Evolutionary conservation across 352 stramenopile genomes (phyloP), one percentile per base, ranked within the genome.

Genomic region (Plasmopara viticola): DNA sequence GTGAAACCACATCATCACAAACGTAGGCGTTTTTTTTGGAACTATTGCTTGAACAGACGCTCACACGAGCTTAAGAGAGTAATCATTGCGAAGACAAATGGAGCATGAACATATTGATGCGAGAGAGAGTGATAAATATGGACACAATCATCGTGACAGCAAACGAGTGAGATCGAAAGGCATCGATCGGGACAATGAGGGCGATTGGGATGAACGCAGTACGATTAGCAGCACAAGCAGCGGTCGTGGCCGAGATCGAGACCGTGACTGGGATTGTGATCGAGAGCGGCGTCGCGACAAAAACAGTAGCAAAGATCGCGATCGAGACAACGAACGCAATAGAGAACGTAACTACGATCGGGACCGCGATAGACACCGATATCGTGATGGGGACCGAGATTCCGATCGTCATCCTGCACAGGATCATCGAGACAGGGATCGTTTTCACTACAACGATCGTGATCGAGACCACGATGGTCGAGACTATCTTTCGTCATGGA

Each of bases 341-440:
- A 55, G 61, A 1, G 58, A 74, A 2, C 52, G 62, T 0, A 47
- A 76, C 10, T 56, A 52, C 6, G 64, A 75, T 30, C 60, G 64
- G 6, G 74, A 84, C 4, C 51, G 64, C 17, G 60, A 72, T 0
- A 51, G 9, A 60, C 56, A 80, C 29, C 64, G 66, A 2, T 55
- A 78, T 5, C 53, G 60, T n/a, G 72, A 84, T 5, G 49, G 61
- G 1, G 58, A 35, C 31, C 52, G 61, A 2, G 53, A 76, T 10
- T 58, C 55, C 9, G 67, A 75, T 33, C 62, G 62, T 13, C 49
- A 75, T 42, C 58, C 62, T 25, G 14, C 43, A 7, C 60, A 57
- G 1, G 61, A 66, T 28, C 55, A 47, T 58, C 65, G 68, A 29
- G 62, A 77, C 28, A 54, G 65, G 29, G 66, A 75, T 44, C 56